Evolutionary conservation across 768 basidiomycete species (phyloP).

Genomic region (Amanita jacksonii): DNA sequence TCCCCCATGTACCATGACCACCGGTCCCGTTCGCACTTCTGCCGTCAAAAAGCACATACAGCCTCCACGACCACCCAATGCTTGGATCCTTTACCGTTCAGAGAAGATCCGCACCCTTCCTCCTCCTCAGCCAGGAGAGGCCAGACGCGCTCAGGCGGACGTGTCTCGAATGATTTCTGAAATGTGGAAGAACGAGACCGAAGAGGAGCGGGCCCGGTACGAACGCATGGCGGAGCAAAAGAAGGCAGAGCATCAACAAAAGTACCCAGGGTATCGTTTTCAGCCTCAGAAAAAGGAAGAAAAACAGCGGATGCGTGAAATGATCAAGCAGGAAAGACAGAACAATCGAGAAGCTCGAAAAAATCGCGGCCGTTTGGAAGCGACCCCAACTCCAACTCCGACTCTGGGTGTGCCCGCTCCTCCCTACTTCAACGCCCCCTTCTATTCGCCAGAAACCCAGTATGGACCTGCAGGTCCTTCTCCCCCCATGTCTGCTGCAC

Average conservation of each 20-base stretch:
- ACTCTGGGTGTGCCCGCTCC: conserved; percentile 10
- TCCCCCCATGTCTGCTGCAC: conserved; percentile 41
- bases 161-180: conserved; percentile 54
- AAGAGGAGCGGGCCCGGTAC: conserved; percentile 37
- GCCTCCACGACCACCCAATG: conserved; percentile 65
- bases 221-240: conserved; percentile 43
- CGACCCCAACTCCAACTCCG: conserved; percentile 12
- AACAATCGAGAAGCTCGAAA: conserved; percentile 19
- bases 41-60: conserved; percentile 15
- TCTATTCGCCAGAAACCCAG: conserved; percentile 17
- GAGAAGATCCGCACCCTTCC: conserved; percentile 40
- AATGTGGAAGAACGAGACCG: conserved; percentile 53
- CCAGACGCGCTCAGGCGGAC: conserved; percentile 43
- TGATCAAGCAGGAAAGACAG: conserved; percentile 32
- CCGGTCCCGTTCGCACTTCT: conserved; percentile 15
- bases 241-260: conserved; percentile 40
- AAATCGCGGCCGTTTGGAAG: conserved; percentile 12
- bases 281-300: conserved; percentile 45
- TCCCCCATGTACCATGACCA: conserved; percentile 12
- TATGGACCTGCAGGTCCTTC: conserved; percentile 37
- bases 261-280: conserved; percentile 51
- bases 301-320: conserved; percentile 31
- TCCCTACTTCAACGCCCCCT: conserved; percentile 13
- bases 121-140: conserved; percentile 21
- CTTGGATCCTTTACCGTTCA: conserved; percentile 77